Evolutionary conservation across 306 rosid species (phyloP).

Genomic region (Pterocarpus santalinus): DNA sequence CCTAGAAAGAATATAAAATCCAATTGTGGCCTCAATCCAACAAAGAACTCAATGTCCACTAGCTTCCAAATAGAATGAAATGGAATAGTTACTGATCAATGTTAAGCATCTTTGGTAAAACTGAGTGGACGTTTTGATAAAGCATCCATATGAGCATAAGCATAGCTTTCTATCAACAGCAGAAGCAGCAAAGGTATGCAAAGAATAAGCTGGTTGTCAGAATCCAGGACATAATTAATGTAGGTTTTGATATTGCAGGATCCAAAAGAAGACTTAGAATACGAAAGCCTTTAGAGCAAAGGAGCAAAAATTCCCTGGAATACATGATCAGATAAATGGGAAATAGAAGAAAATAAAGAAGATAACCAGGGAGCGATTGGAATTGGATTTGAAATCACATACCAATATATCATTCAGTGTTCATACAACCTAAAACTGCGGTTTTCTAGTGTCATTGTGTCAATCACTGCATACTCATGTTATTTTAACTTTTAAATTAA

Average conservation of each 20-base stretch:
- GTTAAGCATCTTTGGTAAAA: slow-evolving; percentile 10
- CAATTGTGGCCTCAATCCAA: not conserved
- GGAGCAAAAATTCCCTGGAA: not conserved
- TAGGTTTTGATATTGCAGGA: not conserved
- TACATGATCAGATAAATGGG: not conserved
- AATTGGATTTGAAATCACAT: not conserved
- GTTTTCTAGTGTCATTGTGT: not conserved
- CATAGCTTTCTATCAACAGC: not conserved
- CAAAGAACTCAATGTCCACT: not conserved
- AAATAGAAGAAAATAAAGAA: not conserved
- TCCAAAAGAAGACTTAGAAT: not conserved
- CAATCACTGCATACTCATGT: not conserved
- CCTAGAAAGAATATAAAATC: not conserved
- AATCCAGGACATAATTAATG: not conserved
- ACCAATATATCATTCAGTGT: not conserved
- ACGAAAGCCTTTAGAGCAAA: not conserved
- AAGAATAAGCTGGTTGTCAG: not conserved
- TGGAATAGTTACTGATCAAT: not conserved
- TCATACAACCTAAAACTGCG: not conserved
- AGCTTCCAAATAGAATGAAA: not conserved
- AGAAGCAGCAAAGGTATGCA: not conserved
- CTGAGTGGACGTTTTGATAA: not conserved
- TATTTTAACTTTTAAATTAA: too few relatives aligned
- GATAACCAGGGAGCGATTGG: not conserved
- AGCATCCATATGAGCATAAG: not conserved